phyloP scores from a whole-genome alignment of 768 basidiomycete species.

The Cyclocybe aegerita region DNA sequence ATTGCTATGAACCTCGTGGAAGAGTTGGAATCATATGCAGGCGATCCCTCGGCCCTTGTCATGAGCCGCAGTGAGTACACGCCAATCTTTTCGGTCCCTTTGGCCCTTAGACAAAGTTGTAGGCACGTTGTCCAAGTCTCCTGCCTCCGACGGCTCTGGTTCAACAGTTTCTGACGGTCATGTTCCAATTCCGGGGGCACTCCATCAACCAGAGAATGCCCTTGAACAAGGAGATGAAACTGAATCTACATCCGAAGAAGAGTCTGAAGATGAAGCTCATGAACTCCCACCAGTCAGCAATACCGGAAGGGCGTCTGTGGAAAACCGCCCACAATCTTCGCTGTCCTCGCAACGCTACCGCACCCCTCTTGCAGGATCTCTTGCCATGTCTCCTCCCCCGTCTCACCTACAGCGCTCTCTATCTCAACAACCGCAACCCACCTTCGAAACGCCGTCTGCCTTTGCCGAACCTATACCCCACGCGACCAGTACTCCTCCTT shows the following conservation, averaged over 20 bases:
- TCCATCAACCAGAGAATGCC: slow-evolving; percentile 1
- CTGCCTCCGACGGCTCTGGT: slow-evolving; percentile 62
- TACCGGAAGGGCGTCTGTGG: slow-evolving; percentile 28
- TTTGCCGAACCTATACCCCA: slow-evolving; percentile 45
- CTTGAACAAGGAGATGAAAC: slow-evolving; percentile 28
- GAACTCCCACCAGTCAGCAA: slow-evolving; percentile 37
- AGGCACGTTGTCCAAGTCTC: slow-evolving; percentile 49
- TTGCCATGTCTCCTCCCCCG: slow-evolving; percentile 57
- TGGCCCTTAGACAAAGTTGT: slow-evolving; percentile 1
- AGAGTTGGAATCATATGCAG: slow-evolving; percentile 77
- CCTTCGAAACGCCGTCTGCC: slow-evolving; percentile 71
- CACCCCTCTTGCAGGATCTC: slow-evolving; percentile 68
- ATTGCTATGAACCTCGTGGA: slow-evolving; percentile 70
- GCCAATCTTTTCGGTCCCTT: not conserved
- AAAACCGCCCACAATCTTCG: slow-evolving; percentile 72
- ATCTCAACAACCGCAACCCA: slow-evolving; percentile 68
- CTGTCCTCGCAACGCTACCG: slow-evolving; percentile 76
- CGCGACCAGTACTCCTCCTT: slow-evolving; percentile 16
- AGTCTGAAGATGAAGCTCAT: slow-evolving; percentile 46
- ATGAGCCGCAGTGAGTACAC: slow-evolving; percentile 53
- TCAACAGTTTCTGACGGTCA: slow-evolving; percentile 57
- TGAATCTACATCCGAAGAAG: slow-evolving; percentile 43
- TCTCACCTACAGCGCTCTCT: slow-evolving; percentile 43
- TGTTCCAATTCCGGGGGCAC: slow-evolving; percentile 9
- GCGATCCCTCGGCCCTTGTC: slow-evolving; percentile 62